Percentiles rank a stretch among this genome's conserved stretches.
Conservation (phyloP, 2,329 filamentous ascomycete species). For the Huntiella moniliformis region DNA sequence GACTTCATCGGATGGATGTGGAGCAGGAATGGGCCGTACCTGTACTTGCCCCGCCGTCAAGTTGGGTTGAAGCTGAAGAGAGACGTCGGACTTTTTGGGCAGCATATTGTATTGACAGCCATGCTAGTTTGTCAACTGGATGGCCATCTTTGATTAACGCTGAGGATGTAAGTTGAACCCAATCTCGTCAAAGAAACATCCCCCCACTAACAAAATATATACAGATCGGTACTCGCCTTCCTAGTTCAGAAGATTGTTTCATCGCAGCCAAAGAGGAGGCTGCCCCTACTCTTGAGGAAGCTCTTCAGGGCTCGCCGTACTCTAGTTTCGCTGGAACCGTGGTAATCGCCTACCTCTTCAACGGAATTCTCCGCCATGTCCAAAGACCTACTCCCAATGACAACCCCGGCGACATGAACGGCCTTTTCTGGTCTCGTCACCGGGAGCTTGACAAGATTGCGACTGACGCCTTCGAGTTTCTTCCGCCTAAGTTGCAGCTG, state of each 20-base stretch:
- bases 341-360: conserved; percentile 61
- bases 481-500: conserved; percentile 57
- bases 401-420: conserved; percentile 50
- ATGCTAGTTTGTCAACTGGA: conserved; percentile 73
- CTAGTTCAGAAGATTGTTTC: conserved; percentile 61
- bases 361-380: conserved; percentile 61
- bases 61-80: conserved; percentile 64
- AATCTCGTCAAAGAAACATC: not conserved
- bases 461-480: conserved; percentile 56
- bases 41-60: conserved; percentile 50
- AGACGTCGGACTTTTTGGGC: conserved; percentile 74
- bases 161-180: conserved; percentile 32
- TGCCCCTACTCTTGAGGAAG: conserved; percentile 44
- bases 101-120: conserved; percentile 63
- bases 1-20: conserved; percentile 59
- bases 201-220: not conserved
- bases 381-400: conserved; percentile 55
- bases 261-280: conserved; percentile 43
- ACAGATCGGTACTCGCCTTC: conserved; percentile 62
- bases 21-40: conserved; percentile 49
- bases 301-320: conserved; percentile 42
- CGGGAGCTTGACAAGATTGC: conserved; percentile 64
- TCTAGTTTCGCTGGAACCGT: conserved; percentile 55
- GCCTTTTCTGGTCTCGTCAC: conserved; percentile 74
- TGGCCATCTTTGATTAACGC: conserved; percentile 73